Evolutionary conservation across 2,329 filamentous ascomycete genomes (phyloP), one percentile per base, ranked within the genome.

Genomic region (Colletotrichum tanaceti): DNA sequence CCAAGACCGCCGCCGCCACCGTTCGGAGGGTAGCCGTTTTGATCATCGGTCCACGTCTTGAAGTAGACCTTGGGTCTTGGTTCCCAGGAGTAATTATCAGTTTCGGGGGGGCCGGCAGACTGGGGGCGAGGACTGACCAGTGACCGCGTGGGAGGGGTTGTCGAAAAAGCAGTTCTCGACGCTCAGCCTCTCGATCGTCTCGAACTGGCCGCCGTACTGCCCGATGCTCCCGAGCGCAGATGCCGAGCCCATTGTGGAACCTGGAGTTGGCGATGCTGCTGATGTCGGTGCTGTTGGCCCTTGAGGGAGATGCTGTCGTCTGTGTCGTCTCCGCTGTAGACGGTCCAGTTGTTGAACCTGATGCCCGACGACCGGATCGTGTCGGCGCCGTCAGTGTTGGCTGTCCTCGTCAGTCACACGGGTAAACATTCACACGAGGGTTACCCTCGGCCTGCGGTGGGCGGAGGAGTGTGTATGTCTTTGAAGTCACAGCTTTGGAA

Each of bases 11-110:
- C 84, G 4, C 84, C 84, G 0, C 83, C 83, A 14, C 84, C 83
- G 54, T 86, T 85, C 0, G 83, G 83, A 2, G 82, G 81, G 55
- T 80, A 82, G 10, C 82, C 79, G 9, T 77, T 77, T 35, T 77
- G 78, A 10, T 82, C 78, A 24, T 79, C 81, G 0, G 83, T 85
- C 83, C 83, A 85, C 0, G 82, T 85, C 72, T 86, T 85, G 68
- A 85, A 73, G 70, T 83, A 83, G 7, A 72, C 80, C 83, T 71
- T 85, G 81, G 1, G 79, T 71, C 2, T 22, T 85, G 61, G 82
- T 79, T 43, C 78, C 70, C 58, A 81, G 81, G 2, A n/a, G n/a
- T n/a, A n/a, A n/a, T n/a, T n/a, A 76, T 77, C 39, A 79, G 71
- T 87, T 84, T 10, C 78, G 76, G 5, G 79, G 5, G 76, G 5